These are phyloP conservation scores for Coffea humblotiana DNA, from an alignment of 305 asterid genomes.

Conservation along the genomic window DNA sequence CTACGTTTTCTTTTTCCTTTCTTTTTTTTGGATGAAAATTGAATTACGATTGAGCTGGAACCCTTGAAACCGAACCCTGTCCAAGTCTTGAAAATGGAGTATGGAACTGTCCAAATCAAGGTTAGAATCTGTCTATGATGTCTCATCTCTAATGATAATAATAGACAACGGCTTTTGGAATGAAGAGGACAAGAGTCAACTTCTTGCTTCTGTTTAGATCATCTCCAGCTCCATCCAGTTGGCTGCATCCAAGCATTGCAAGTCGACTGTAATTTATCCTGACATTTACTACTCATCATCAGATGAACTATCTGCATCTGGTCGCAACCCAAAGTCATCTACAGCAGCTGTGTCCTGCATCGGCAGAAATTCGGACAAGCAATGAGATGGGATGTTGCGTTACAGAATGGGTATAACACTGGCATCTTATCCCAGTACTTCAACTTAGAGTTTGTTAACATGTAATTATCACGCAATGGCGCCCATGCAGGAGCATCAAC, in stretches of 20 bases:
- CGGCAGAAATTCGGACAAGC: not conserved
- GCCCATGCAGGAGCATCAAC: slow-evolving; percentile 78
- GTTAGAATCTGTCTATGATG: too few species aligned
- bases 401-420: slow-evolving; percentile 23
- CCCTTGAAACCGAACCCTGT: too few species aligned
- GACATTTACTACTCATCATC: slow-evolving; percentile 41
- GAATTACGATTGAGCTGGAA: too few species aligned
- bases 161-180: too few species aligned
- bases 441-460: slow-evolving; percentile 73
- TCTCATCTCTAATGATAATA: too few species aligned
- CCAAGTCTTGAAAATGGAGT: too few species aligned
- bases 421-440: slow-evolving; percentile 89
- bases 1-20: too few species aligned
- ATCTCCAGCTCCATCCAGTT: not conserved
- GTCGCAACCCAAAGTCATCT: slow-evolving; percentile 45
- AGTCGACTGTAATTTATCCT: not conserved
- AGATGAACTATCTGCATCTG: slow-evolving; percentile 51
- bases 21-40: not conserved
- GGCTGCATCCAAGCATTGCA: not conserved
- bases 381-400: not conserved
- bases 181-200: too few species aligned
- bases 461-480: slow-evolving; percentile 79
- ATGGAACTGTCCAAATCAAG: too few species aligned
- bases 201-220: too few species aligned
- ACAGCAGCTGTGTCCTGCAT: slow-evolving; percentile 44